Evolutionary conservation across 345 rosid species (phyloP).

Genomic region (Salix viminalis): DNA sequence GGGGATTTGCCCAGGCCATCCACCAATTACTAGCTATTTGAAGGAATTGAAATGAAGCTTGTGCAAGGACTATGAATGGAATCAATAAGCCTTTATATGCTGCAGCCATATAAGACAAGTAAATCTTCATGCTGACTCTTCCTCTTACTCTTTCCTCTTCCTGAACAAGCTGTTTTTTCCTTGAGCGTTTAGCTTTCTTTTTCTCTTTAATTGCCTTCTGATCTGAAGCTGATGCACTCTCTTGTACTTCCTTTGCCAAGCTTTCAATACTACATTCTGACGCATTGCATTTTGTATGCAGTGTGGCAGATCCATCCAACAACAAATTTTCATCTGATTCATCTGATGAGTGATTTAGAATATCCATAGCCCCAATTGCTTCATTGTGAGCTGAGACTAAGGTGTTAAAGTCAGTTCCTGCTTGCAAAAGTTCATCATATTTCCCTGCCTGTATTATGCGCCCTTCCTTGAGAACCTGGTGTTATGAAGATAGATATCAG

Average conservation of each 20-base stretch:
- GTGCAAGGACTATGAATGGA: constrained; percentile 87
- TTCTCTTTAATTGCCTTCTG: constrained; percentile 75
- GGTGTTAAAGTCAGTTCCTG: constrained; percentile 90
- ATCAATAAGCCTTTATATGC: constrained; percentile 89
- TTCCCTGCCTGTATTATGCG: constrained; percentile 88
- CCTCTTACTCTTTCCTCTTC: constrained; percentile 99
- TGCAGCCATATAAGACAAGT: constrained; percentile 93
- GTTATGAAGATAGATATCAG: not conserved
- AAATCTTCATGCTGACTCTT: constrained; percentile 93
- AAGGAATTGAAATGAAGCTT: constrained; percentile 84
- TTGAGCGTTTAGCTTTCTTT: constrained; percentile 80
- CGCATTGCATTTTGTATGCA: constrained; percentile 48
- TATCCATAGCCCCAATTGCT: constrained; percentile 98
- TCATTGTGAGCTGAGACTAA: constrained; percentile 97
- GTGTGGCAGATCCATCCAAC: constrained; percentile 33
- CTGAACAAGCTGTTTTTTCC: constrained; percentile 95
- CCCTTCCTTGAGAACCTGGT: constrained; percentile 96
- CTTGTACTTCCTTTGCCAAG: constrained; percentile 86
- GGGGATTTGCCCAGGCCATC: constrained; percentile 99
- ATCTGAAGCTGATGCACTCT: constrained; percentile 69
- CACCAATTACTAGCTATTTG: constrained; percentile 99
- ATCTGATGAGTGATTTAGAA: constrained; percentile 76
- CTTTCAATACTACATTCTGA: constrained; percentile 54
- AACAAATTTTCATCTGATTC: constrained; percentile 72
- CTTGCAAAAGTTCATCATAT: constrained; percentile 93